Base-by-base conservation (phyloP, 2,329 filamentous ascomycete species). In the Alternaria infectoria region DNA sequence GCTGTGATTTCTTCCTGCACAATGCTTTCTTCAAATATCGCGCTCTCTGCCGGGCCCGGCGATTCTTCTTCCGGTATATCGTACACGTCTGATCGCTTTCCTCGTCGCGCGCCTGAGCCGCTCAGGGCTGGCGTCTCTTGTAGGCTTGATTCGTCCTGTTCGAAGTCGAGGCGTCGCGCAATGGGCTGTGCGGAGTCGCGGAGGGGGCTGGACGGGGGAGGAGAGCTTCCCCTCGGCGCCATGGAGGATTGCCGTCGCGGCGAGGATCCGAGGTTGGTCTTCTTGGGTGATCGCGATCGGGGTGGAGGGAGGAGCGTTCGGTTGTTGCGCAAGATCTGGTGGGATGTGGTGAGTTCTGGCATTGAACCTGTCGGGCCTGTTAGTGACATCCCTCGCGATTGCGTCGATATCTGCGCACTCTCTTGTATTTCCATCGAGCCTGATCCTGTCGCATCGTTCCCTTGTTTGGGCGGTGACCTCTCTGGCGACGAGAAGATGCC, bases 401-500 rank as follows among this genome's bases (percentile, higher is more conserved):
- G 15, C 44, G 19, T n/a, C 23, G 30, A 25, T 47, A 8, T 15
- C 15, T 21, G 72, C 84, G 60, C 83, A 90, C 88, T 89, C 63
- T 89, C 85, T 66, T 86, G 86, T 56, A 90, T 81, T 23, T 89
- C 88, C 88, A 90, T 89, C 61, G 85, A 84, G 72, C 86, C 86
- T 28, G 87, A 88, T 17, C 83, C 83, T 23, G 82, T 82, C 44
- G 85, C 80, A 13, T 84, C 86, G 2, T 66, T 74, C 19, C 61
- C 69, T 54, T 66, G 69, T 69, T 71, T 78, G 1, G 84, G 82
- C n/a, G 85, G 86, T 57, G 80, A 82, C 73, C 90, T 91, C 69
- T 88, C 87, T 13, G 94, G 93, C 19, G 94, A 97, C 9, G 94
- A 97, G 80, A 97, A 97, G 69, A 98, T 88, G 69, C 89, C 88